Evolutionary conservation across 1,284 basidiomycete genomes (phyloP), one percentile per base, ranked within the genome.

Genomic region (Paramarasmius palmivorus): DNA sequence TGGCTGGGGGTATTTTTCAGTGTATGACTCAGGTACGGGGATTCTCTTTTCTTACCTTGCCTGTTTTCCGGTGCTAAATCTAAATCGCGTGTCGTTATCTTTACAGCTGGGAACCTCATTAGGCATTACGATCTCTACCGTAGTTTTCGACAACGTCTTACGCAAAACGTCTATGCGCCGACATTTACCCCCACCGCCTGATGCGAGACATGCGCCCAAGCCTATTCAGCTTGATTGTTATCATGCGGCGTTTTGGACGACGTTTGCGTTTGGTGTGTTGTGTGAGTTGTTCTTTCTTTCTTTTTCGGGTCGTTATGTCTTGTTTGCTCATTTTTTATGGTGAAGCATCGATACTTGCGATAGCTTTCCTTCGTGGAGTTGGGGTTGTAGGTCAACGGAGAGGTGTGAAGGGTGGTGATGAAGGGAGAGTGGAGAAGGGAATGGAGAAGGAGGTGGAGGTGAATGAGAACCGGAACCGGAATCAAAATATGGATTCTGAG

Each of bases 1-100:
- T 93, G 1, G 84, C 88, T 0, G 90, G 89, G 2, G 91, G 83
- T 2, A 58, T 91, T 39, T 90, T 90, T 67, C 85, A 88, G 63
- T 88, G 86, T 23, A 85, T 90, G 79, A 83, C 81, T 3, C 86
- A 88, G 72, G 82, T 82, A 41, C 14, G 26, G n/a, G n/a, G n/a
- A n/a, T 46, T 52, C 36, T 25, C 34, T 29, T 42, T 23, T 25
- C 4, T 49, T 0, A 41, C 20, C 41, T 12, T 35, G 41, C 35
- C 17, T 14, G 23, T 47, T n/a, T 26, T 17, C 46, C 41, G 14
- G 54, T 42, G 25, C 52, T 67, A 17, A 20, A 2, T 3, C 19
- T 20, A 9, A 8, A 25, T n/a, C 12, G 26, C n/a, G n/a, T n/a
- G n/a, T n/a, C n/a, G n/a, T n/a, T n/a, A n/a, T n/a, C n/a, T n/a